Evolutionary conservation across 2,329 filamentous ascomycete species (phyloP).

Genomic region (Phoma sp.): DNA sequence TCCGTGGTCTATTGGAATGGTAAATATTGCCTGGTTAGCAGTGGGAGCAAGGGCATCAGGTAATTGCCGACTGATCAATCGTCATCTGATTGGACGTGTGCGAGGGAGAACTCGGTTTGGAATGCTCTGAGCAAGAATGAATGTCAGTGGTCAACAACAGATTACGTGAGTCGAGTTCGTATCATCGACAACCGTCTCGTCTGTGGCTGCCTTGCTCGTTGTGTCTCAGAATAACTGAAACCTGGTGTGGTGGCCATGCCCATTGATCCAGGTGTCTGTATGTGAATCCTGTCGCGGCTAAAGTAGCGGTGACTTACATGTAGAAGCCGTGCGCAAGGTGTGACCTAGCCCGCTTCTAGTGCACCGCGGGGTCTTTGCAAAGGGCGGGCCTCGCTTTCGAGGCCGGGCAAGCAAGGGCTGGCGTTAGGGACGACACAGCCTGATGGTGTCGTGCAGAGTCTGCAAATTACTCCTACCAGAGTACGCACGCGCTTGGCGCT

Average conservation of each 20-base stretch:
- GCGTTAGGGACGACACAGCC: conserved; percentile 32
- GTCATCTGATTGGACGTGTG: conserved; percentile 47
- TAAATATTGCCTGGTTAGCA: conserved; percentile 47
- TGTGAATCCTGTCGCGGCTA: conserved; percentile 36
- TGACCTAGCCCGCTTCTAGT: conserved; percentile 42
- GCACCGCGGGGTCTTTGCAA: conserved; percentile 30
- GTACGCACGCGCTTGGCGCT: conserved; percentile 41
- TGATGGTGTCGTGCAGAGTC: conserved; percentile 38
- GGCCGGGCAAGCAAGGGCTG: conserved; percentile 44
- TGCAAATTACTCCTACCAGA: conserved; percentile 36
- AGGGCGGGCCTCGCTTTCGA: conserved; percentile 41
- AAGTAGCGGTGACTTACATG: conserved; percentile 39
- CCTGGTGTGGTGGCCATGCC: conserved; percentile 44
- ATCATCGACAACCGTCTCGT: conserved; percentile 44
- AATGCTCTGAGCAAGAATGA: conserved; percentile 46
- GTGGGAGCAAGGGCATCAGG: conserved; percentile 45
- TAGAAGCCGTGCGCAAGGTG: conserved; percentile 37
- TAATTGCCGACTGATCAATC: conserved; percentile 39
- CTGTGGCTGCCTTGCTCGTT: conserved; percentile 36
- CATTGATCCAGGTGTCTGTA: conserved; percentile 41
- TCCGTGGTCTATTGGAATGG: conserved; percentile 38
- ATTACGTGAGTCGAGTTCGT: conserved; percentile 39
- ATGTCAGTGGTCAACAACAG: conserved; percentile 47
- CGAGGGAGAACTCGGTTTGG: conserved; percentile 43
- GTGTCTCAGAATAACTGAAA: conserved; percentile 36